Percentiles rank a stretch among this genome's conserved stretches.
Evolutionary conservation across 2,329 filamentous ascomycete genomes (phyloP).

Genomic region (Zelopaecilomyces penicillatus): DNA sequence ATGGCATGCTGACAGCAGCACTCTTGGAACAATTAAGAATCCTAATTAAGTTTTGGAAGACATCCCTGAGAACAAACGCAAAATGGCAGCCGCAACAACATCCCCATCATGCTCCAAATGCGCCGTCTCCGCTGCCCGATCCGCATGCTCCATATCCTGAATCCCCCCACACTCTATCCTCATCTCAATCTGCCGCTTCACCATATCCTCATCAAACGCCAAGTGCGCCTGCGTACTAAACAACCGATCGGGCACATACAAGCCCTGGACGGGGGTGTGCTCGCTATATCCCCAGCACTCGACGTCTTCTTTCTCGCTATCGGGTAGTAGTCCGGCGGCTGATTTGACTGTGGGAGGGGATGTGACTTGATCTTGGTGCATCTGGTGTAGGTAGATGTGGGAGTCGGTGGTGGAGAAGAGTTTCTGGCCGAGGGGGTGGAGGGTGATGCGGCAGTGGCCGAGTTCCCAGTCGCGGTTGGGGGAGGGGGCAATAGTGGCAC

Average conservation of each 20-base stretch:
- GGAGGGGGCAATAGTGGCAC: slow-evolving; percentile 56
- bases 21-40: no score
- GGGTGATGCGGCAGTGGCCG: slow-evolving; percentile 54
- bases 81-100: slow-evolving; percentile 56
- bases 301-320: slow-evolving; percentile 28
- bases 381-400: slow-evolving; percentile 59
- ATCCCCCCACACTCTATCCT: slow-evolving; percentile 53
- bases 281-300: slow-evolving; percentile 55
- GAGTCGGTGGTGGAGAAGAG: slow-evolving; percentile 52
- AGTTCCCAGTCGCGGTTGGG: slow-evolving; percentile 63
- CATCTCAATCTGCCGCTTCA: slow-evolving; percentile 52
- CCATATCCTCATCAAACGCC: slow-evolving; percentile 64
- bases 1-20: no score
- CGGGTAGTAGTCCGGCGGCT: slow-evolving; percentile 27
- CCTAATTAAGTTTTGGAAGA: slow-evolving; percentile 6
- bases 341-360: slow-evolving; percentile 47
- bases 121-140: slow-evolving; percentile 54
- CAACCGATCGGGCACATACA: slow-evolving; percentile 57
- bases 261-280: slow-evolving; percentile 62
- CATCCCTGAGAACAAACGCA: slow-evolving; percentile 40
- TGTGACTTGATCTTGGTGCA: slow-evolving; percentile 69
- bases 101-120: slow-evolving; percentile 61
- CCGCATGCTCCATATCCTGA: slow-evolving; percentile 52
- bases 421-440: slow-evolving; percentile 58
- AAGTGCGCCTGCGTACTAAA: slow-evolving; percentile 75